Evolutionary conservation across 768 basidiomycete genomes (phyloP).

Genomic region (Fistulinella prunicolor): DNA sequence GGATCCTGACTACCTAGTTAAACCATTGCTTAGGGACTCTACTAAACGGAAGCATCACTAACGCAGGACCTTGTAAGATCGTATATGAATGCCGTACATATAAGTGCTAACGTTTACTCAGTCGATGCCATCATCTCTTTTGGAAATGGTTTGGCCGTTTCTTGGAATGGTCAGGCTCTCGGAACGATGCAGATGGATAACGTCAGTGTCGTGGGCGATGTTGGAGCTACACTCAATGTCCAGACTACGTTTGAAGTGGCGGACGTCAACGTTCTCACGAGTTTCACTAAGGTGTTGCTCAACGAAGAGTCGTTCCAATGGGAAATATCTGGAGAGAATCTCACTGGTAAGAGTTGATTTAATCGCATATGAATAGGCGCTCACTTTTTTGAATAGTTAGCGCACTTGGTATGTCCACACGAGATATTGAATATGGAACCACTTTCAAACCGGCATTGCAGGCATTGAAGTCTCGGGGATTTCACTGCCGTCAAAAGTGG

Average conservation of each 20-base stretch:
- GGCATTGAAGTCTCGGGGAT: conserved; percentile 60
- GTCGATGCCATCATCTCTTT: conserved; percentile 72
- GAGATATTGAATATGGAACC: background rate
- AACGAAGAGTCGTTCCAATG: conserved; percentile 67
- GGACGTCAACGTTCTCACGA: conserved; percentile 53
- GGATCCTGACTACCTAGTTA: too few species aligned
- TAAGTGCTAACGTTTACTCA: conserved; percentile 12
- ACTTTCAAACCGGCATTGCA: conserved; percentile 16
- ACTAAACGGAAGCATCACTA: conserved; percentile 60
- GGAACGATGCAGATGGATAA: conserved; percentile 61
- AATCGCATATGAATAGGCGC: background rate
- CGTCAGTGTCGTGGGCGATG: conserved; percentile 54
- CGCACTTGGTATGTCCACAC: conserved; percentile 48
- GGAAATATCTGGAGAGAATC: conserved; percentile 62
- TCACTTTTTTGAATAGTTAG: conserved; percentile 40
- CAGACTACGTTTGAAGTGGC: conserved; percentile 57
- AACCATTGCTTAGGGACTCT: conserved; percentile 37
- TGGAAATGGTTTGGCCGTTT: conserved; percentile 55
- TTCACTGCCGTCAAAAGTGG: conserved; percentile 49
- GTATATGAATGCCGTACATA: background rate
- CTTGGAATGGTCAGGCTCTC: conserved; percentile 55
- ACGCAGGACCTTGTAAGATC: conserved; percentile 68
- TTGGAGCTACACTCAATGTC: conserved; percentile 57
- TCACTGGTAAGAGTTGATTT: conserved; percentile 44
- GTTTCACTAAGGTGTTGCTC: conserved; percentile 64